Percentiles rank a stretch among this genome's conserved stretches.
phyloP scores from a whole-genome alignment of 305 asterid genomes.

The Fraxinus greggii region DNA sequence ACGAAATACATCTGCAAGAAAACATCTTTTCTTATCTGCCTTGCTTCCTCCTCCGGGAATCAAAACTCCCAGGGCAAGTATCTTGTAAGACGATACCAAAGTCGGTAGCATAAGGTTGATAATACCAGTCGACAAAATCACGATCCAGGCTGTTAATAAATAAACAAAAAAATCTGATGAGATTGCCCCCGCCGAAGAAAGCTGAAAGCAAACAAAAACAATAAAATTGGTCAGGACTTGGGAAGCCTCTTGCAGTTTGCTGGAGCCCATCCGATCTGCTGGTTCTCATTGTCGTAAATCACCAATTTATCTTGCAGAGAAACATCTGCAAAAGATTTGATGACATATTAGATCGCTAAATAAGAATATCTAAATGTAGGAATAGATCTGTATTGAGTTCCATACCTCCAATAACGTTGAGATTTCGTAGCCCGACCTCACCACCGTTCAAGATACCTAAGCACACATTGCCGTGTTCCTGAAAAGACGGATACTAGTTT shows the following conservation, averaged over 20 bases:
- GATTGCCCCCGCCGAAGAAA: slow-evolving; percentile 35
- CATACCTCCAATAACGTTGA: slow-evolving; percentile 78
- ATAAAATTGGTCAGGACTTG: slow-evolving; percentile 45
- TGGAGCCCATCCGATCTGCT: slow-evolving; percentile 67
- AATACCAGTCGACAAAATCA: slow-evolving; percentile 20
- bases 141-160: slow-evolving; percentile 51
- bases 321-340: slow-evolving; percentile 47
- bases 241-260: slow-evolving; percentile 79
- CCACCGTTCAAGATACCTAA: slow-evolving; percentile 77
- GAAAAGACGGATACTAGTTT: slow-evolving; percentile 22
- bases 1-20: not conserved
- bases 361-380: not conserved
- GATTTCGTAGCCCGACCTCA: slow-evolving; percentile 56
- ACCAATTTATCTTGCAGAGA: slow-evolving; percentile 80
- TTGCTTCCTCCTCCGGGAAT: slow-evolving; percentile 26
- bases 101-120: slow-evolving; percentile 20
- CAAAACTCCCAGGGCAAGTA: slow-evolving; percentile 27
- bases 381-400: not conserved
- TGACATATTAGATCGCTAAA: slow-evolving; percentile 18
- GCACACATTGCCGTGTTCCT: slow-evolving; percentile 77
- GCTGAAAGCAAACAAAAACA: slow-evolving; percentile 33
- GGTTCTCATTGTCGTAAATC: slow-evolving; percentile 75
- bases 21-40: slow-evolving; percentile 12
- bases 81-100: slow-evolving; percentile 25
- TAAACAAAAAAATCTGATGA: slow-evolving; percentile 42